phyloP scores from a whole-genome alignment of 2,329 filamentous ascomycete genomes.

The Penicillium sp. region DNA sequence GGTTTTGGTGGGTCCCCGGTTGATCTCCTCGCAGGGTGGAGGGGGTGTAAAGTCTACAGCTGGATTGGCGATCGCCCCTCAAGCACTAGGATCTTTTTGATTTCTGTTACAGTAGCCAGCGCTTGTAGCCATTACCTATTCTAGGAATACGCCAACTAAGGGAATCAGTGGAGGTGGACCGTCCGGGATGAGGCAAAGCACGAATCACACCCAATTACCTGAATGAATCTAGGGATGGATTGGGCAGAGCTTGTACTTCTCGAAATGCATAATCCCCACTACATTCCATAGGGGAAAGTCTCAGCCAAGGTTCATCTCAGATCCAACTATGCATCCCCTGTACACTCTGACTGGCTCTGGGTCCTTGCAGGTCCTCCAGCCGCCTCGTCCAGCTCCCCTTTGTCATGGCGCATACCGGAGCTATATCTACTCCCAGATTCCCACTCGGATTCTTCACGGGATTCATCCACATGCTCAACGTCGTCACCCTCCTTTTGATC shows the following conservation, averaged over 20 bases:
- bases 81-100: not conserved
- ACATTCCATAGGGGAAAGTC: slow-evolving; percentile 1
- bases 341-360: slow-evolving; percentile 14
- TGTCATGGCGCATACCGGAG: slow-evolving; percentile 25
- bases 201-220: not conserved
- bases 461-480: slow-evolving; percentile 33
- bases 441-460: slow-evolving; percentile 34
- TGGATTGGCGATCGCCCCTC: slow-evolving; percentile 8
- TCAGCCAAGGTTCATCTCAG: slow-evolving; percentile 23
- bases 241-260: not conserved
- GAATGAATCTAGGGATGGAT: slow-evolving; percentile 23
- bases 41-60: not conserved
- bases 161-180: not conserved
- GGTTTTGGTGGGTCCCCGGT: slow-evolving; percentile 2
- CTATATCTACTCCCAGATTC: slow-evolving; percentile 31
- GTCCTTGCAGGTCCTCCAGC: slow-evolving; percentile 21
- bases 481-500: slow-evolving; percentile 20
- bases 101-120: not conserved
- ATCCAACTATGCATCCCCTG: slow-evolving; percentile 26
- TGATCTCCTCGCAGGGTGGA: slow-evolving; percentile 17
- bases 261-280: not conserved
- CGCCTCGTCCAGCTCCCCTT: slow-evolving; percentile 3
- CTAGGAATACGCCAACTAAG: not conserved
- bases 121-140: not conserved
- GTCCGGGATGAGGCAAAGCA: no score